Base-by-base conservation (phyloP, 2,329 filamentous ascomycete species). In the Cercospora sp. region DNA sequence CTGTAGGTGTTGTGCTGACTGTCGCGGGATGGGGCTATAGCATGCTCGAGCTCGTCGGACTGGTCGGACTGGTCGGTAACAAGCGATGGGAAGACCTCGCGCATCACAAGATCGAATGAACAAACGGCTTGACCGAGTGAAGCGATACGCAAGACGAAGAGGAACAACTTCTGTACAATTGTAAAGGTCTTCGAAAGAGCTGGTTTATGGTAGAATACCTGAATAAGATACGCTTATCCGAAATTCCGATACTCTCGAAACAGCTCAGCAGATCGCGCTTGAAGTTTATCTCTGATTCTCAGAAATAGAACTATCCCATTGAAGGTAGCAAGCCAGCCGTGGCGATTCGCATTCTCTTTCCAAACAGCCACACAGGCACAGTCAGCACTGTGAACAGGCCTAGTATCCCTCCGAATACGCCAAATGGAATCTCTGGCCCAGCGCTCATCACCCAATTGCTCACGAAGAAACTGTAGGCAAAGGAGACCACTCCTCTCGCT, bases 391-490 rank as follows among this genome's bases (percentile, higher is more conserved):
- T 73, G 71, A 87, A 86, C 0, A 85, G 28, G 0, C 82, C 84
- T 82, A 86, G 82, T 2, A 86, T 72, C 75, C 83, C 82, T 0
- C 82, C 83, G 69, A 86, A 86, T 3, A 86, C 81, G 0, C 85
- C 85, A 74, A 87, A 87, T 0, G 84, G 81, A 63, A 84, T 76
- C 0, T 85, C 80, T 1, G 81, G 71, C 0, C 85, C 85, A 0
- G 73, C 74, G 0, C 76, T 59, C 1, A 76, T 71, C 0, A 85
- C 79, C 85, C 85, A 87, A 3, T 81, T 77, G 2, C 80, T 80
- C 0, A 84, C 82, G 55, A 87, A 86, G 65, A 86, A 86, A 0
- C 83, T 85, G 84, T 85, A 87, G 0, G 83, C 81, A 70, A 87
- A 87, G 0, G 81, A 79, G 8, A 88, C 81, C 5, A 86, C 75